Evolutionary conservation across 306 rosid genomes (phyloP).

Genomic region (Glycine tomentella): DNA sequence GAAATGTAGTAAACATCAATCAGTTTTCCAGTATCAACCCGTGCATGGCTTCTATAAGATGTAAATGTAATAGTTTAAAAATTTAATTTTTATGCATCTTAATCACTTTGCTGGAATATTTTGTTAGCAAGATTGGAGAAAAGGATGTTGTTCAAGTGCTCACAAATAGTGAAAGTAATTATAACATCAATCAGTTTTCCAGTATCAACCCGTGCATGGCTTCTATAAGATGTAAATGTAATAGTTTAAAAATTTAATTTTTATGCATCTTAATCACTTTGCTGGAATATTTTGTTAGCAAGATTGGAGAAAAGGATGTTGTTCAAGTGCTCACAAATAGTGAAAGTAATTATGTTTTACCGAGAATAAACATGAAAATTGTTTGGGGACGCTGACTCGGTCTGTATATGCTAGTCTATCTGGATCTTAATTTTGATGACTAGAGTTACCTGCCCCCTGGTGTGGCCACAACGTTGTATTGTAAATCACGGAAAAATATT

Average conservation of each 20-base stretch:
- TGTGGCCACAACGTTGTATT: not conserved
- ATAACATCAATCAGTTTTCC: no score
- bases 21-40: not conserved
- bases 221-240: no score
- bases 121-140: no score
- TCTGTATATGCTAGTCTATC: not conserved
- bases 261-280: slow-evolving; percentile 8
- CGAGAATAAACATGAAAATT: not conserved
- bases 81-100: slow-evolving; percentile 2
- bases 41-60: not conserved
- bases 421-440: slow-evolving; percentile 3
- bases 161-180: no score
- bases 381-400: not conserved
- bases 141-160: no score
- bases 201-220: no score
- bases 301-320: no score
- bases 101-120: not conserved
- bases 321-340: no score
- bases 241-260: not conserved
- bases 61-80: not conserved
- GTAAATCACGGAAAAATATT: not conserved
- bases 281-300: not conserved
- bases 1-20: slow-evolving; percentile 29
- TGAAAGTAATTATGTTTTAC: no score
- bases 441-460: not conserved